Conservation (phyloP, 2,329 filamentous ascomycete genomes). For the Ophiosphaerella narmari region DNA sequence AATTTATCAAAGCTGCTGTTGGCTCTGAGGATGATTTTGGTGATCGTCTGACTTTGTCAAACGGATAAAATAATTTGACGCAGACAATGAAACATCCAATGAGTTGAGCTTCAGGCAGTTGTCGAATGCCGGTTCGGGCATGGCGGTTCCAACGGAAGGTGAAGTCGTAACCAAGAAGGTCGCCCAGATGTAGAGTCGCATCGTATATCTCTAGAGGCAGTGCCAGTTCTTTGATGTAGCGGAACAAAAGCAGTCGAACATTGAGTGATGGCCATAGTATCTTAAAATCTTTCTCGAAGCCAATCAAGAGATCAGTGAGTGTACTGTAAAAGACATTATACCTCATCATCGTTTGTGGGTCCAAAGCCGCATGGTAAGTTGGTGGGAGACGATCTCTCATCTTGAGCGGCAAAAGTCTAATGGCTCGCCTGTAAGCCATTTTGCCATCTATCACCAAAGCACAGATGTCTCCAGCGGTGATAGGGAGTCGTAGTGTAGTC, state of each 20-base stretch:
- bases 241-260: conserved; percentile 67
- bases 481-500: conserved; percentile 74
- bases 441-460: conserved; percentile 69
- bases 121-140: conserved; percentile 33
- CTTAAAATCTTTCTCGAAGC: conserved; percentile 70
- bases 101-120: conserved; percentile 71
- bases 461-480: conserved; percentile 74
- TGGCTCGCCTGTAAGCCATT: conserved; percentile 68
- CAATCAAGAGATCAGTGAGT: conserved; percentile 64
- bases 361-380: conserved; percentile 63
- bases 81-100: conserved; percentile 73
- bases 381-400: conserved; percentile 69
- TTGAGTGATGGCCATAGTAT: conserved; percentile 77
- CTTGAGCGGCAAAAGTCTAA: conserved; percentile 61
- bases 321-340: conserved; percentile 66
- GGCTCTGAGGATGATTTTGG: conserved; percentile 60
- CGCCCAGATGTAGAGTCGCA: conserved; percentile 62
- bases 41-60: conserved; percentile 63
- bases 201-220: conserved; percentile 74
- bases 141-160: conserved; percentile 55
- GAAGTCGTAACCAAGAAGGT: conserved; percentile 59
- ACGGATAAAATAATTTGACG: conserved; percentile 78
- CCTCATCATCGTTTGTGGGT: conserved; percentile 55
- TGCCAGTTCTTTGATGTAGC: conserved; percentile 71
- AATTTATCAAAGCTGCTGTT: conserved; percentile 67